Percentiles rank a stretch among this genome's conserved stretches.
Evolutionary conservation across 257 asterid species (phyloP).

Genomic region (Ophiorrhiza pumila): DNA sequence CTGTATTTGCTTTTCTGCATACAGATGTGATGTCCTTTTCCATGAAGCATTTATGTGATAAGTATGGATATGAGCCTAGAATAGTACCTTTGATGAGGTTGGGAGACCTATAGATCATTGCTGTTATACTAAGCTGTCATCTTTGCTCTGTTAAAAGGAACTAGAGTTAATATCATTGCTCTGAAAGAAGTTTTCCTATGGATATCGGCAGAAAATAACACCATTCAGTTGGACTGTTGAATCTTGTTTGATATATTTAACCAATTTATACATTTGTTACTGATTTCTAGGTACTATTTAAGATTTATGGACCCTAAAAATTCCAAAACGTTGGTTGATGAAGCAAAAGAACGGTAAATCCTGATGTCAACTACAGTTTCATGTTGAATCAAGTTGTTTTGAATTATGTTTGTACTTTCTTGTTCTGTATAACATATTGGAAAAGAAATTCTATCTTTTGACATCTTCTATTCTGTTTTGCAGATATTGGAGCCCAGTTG

Average conservation of each 20-base stretch:
- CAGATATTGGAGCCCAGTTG: conserved; percentile 99
- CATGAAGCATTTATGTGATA: background rate
- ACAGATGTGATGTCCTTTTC: background rate
- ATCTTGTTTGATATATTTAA: background rate
- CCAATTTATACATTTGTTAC: conserved; percentile 2
- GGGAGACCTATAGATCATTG: background rate
- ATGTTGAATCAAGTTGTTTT: conserved; percentile 3
- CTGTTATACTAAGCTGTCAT: background rate
- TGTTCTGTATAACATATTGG: background rate
- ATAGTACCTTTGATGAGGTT: background rate
- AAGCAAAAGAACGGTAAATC: conserved; percentile 76
- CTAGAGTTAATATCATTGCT: background rate
- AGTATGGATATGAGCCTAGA: background rate
- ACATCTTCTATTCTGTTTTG: conserved; percentile 6
- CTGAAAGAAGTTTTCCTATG: no score
- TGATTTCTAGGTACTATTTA: conserved; percentile 75
- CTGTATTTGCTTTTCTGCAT: background rate
- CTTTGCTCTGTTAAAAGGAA: background rate
- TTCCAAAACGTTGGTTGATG: conserved; percentile 72
- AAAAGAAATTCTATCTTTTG: background rate
- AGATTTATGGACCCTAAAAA: conserved; percentile 96
- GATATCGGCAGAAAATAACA: no score
- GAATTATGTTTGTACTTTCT: background rate
- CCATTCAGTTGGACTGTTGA: background rate
- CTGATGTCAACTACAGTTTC: conserved; percentile 9